Base-by-base conservation (phyloP, 2,329 filamentous ascomycete genomes). In the Fusarium camptoceras region DNA sequence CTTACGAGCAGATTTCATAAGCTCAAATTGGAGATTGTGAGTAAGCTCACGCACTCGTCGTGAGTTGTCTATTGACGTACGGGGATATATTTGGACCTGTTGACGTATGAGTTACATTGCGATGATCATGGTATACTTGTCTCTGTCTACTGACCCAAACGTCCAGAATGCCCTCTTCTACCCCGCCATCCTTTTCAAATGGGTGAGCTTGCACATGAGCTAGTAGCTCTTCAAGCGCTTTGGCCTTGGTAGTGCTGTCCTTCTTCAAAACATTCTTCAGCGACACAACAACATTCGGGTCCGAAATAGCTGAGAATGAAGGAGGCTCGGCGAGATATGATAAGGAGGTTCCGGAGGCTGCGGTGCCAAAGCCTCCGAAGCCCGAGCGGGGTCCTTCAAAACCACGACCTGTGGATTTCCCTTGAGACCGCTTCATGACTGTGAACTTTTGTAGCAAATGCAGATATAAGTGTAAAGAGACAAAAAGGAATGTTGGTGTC, bases 231-330 rank as follows among this genome's bases (percentile, higher is more conserved):
- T 98, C 94, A 28, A 99, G 83, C 1, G 93, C 95, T 79, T 95
- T 97, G 10, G 91, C 87, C 78, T 97, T 97, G 39, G 96, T 99
- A 14, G 90, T 97, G 75, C 91, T 91, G 82, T 98, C 95, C 81
- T 96, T 97, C 82, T 98, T 99, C 53, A 91, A 86, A 6, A 98
- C 82, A 73, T 97, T 97, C 81, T 98, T 97, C 82, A 98, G 93
- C n/a, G 91, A 89, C 16, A 98, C 94, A 39, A 95, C 89, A 39
- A 95, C 85, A 76, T 96, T 92, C 10, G 94, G 87, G 73, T 97
- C 91, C 46, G 90, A 91, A 64, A 99, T 89, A 44, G 83, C 83
- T 34, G 90, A 89, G 72, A 97, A 88, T 75, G 97, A 92, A 49
- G 93, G 92, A 12, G 94, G 93, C 75, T 97, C 94, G 55, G 92